Evolutionary conservation across 192 early-diverging fungal species (phyloP), one percentile per base, ranked within the genome.

Genomic region (Kappamyces sp.): DNA sequence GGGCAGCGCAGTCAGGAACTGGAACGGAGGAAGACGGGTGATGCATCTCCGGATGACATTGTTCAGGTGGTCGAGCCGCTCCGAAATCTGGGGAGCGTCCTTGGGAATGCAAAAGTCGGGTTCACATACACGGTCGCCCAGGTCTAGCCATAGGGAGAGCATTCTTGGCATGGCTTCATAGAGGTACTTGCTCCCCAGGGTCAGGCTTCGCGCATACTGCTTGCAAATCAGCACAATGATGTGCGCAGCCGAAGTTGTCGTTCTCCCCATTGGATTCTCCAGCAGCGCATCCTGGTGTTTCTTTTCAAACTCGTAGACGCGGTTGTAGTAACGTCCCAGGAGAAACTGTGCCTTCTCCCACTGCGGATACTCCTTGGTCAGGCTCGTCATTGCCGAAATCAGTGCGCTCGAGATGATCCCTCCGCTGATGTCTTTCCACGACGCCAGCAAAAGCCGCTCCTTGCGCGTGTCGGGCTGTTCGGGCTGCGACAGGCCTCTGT

Each of bases 131-230:
- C 15, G 66, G 3, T 68, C 64, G 4, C 83, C 89, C 60, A 87
- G 67, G 37, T 89, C 84, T 7, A 96, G 66, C 91, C 91, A 96
- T 3, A 88, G 66, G 0, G 91, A 94, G 54, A 96, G 65, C 11
- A 96, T 68, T 4, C 88, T 72, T 5, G 94, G 91, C 59, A 96
- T 59, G 3, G 87, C 86, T 61, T 92, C 84, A 65, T 89, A 93
- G 39, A 93, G 79, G 51, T 88, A 94, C 42, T 84, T 77, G 2
- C 85, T 75, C 6, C 94, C 89, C 35, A 71, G 65, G 33, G 74
- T 64, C 7, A 96, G 60, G 0, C 91, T 69, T 41, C 60, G 40
- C 9, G 37, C 57, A 52, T 77, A 84, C 29, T 71, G 47, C 57
- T 63, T 77, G 68, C 72, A 75, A 22, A 22, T n/a, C 12, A 45